Percentiles rank a stretch among this genome's conserved stretches.
Conservation (phyloP, 805 yeast genomes). For the Kodamaea fukazawae region DNA sequence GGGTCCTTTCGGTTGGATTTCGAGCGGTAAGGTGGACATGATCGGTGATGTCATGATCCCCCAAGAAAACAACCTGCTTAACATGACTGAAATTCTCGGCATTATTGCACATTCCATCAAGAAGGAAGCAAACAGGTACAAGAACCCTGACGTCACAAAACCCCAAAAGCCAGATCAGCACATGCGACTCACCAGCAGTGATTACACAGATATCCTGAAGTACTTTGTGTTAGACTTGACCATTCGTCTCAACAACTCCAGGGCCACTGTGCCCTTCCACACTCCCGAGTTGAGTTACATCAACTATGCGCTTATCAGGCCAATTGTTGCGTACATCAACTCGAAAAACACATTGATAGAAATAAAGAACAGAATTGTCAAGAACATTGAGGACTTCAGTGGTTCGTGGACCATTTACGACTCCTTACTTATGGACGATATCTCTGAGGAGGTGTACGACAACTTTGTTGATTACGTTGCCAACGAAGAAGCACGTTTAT, state of each 20-base stretch:
- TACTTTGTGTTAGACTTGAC: slow-evolving; percentile 77
- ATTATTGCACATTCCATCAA: slow-evolving; percentile 47
- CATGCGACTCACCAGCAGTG: slow-evolving; percentile 24
- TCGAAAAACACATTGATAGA: slow-evolving; percentile 88
- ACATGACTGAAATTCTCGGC: slow-evolving; percentile 46
- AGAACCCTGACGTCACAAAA: slow-evolving; percentile 29
- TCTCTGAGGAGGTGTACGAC: slow-evolving; percentile 84
- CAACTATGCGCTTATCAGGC: slow-evolving; percentile 87
- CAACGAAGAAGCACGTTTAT: slow-evolving; percentile 74
- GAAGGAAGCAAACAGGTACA: slow-evolving; percentile 47
- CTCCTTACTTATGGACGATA: slow-evolving; percentile 84
- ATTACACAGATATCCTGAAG: slow-evolving; percentile 41
- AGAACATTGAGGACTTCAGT: slow-evolving; percentile 77
- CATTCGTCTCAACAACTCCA: slow-evolving; percentile 75
- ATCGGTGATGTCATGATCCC: slow-evolving; percentile 88
- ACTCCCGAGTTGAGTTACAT: slow-evolving; percentile 86
- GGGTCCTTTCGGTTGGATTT: slow-evolving; percentile 98
- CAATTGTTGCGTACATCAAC: slow-evolving; percentile 93
- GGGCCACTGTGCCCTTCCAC: slow-evolving; percentile 86
- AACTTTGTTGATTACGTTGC: slow-evolving; percentile 86
- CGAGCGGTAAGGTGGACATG: slow-evolving; percentile 88
- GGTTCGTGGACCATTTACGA: slow-evolving; percentile 98
- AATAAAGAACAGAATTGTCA: slow-evolving; percentile 75
- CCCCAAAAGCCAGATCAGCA: slow-evolving; percentile 29
- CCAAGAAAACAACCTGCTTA: slow-evolving; percentile 51